Percentiles rank a stretch among this genome's conserved stretches.
These are phyloP conservation scores for Cladophialophora exuberans DNA, from an alignment of 2,329 filamentous ascomycete species.

Conservation along the genomic window DNA sequence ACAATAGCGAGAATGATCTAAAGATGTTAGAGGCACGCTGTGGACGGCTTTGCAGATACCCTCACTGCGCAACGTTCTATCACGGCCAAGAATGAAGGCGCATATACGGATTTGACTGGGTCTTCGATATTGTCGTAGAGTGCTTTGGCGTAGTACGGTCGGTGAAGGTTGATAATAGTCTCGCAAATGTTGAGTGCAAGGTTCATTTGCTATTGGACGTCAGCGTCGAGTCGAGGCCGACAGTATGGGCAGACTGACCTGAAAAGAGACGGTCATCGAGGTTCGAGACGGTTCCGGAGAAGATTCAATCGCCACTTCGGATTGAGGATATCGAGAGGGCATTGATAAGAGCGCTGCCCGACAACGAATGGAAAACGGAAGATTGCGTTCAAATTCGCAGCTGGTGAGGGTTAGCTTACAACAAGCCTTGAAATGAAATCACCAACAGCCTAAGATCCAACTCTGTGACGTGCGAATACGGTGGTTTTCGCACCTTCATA, in stretches of 20 bases:
- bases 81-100: conserved; percentile 15
- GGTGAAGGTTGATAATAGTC: conserved; percentile 20
- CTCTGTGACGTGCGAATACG: conserved; percentile 13
- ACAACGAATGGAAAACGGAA: conserved; percentile 17
- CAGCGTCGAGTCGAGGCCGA: background rate
- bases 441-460: conserved; percentile 12
- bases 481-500: conserved; percentile 19
- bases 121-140: conserved; percentile 15
- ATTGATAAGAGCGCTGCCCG: conserved; percentile 18
- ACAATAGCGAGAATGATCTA: conserved; percentile 11
- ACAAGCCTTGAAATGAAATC: background rate
- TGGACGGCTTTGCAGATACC: background rate
- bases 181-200: conserved; percentile 20
- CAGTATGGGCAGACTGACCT: background rate
- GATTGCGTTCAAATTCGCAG: conserved; percentile 15
- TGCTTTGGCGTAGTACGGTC: conserved; percentile 20
- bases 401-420: background rate
- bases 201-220: conserved; percentile 11
- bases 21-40: background rate
- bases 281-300: conserved; percentile 18
- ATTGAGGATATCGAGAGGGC: conserved; percentile 18
- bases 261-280: conserved; percentile 18
- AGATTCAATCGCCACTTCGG: conserved; percentile 13
- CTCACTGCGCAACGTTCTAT: conserved; percentile 15
- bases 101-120: conserved; percentile 7